Evolutionary conservation across 805 yeast species (phyloP).

Genomic region (Ascoidea asiatica): DNA sequence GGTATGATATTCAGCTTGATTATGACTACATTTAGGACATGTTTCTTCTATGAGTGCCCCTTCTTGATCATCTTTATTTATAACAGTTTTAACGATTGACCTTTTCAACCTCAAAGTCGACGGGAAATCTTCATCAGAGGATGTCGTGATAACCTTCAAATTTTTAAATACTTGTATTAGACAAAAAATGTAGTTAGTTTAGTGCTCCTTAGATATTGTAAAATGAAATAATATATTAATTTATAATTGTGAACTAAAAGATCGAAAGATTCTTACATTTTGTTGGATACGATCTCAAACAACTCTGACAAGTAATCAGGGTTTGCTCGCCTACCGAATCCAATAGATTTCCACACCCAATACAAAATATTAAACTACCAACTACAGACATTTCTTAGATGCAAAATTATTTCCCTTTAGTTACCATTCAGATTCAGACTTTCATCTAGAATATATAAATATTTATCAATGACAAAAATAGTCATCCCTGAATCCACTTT

Average conservation of each 20-base stretch:
- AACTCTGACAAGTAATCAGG: constrained; percentile 43
- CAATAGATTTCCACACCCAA: constrained; percentile 81
- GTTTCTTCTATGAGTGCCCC: constrained; percentile 96
- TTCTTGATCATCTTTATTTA: constrained; percentile 67
- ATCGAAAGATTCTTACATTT: constrained; percentile 17
- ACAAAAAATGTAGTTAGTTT: constrained; percentile 4
- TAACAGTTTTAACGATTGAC: constrained; percentile 80
- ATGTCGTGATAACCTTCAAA: constrained; percentile 74
- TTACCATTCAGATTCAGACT: too few relatives aligned
- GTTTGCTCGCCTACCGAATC: constrained; percentile 46
- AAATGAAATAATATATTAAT: too few relatives aligned
- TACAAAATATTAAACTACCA: constrained; percentile 89
- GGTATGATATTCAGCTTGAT: constrained; percentile 97
- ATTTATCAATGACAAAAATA: too few relatives aligned
- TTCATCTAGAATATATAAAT: too few relatives aligned
- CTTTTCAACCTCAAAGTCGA: constrained; percentile 67
- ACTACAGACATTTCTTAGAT: constrained; percentile 84
- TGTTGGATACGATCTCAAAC: constrained; percentile 28
- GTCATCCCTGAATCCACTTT: too few relatives aligned
- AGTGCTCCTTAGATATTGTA: not conserved
- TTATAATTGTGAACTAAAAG: not conserved
- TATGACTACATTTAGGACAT: constrained; percentile 97
- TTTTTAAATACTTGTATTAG: constrained; percentile 45
- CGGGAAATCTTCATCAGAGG: constrained; percentile 91
- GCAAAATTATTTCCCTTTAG: too few relatives aligned